phyloP scores from a whole-genome alignment of 768 basidiomycete genomes.

The Mycena amicta region DNA sequence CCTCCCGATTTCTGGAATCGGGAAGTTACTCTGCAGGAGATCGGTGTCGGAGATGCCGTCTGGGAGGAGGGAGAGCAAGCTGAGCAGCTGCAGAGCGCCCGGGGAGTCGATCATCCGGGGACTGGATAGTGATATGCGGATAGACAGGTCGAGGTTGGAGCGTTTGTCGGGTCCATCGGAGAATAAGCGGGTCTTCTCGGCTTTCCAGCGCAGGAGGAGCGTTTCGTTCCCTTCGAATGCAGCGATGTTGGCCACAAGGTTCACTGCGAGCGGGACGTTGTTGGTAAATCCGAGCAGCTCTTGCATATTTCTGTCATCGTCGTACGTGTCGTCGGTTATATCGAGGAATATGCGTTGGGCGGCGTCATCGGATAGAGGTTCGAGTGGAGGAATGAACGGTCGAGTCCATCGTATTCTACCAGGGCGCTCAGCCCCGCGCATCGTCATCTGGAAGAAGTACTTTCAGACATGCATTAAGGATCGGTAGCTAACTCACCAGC shows the following conservation, averaged over 20 bases:
- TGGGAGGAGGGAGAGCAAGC: background rate
- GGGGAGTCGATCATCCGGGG: background rate
- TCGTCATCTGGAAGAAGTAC: background rate
- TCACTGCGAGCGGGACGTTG: background rate
- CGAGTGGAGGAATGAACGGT: background rate
- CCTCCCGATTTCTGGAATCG: background rate
- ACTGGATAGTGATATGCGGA: background rate
- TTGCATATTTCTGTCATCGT: background rate
- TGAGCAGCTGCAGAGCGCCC: background rate
- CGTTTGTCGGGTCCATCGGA: background rate
- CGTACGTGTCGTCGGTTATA: background rate
- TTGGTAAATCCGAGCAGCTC: background rate
- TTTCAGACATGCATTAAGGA: background rate
- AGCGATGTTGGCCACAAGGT: background rate
- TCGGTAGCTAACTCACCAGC: constrained; percentile 2
- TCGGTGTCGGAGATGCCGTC: constrained; percentile 2
- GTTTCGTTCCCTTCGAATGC: background rate
- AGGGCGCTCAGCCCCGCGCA: background rate
- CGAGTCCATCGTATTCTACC: background rate
- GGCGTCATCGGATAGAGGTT: background rate
- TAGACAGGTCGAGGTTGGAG: background rate
- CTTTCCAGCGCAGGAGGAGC: background rate
- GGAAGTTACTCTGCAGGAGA: background rate
- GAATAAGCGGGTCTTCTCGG: background rate
- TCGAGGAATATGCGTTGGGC: background rate